These are phyloP conservation scores for Sporothrix protearum DNA, from an alignment of 2,329 filamentous ascomycete genomes.

Conservation along the genomic window DNA sequence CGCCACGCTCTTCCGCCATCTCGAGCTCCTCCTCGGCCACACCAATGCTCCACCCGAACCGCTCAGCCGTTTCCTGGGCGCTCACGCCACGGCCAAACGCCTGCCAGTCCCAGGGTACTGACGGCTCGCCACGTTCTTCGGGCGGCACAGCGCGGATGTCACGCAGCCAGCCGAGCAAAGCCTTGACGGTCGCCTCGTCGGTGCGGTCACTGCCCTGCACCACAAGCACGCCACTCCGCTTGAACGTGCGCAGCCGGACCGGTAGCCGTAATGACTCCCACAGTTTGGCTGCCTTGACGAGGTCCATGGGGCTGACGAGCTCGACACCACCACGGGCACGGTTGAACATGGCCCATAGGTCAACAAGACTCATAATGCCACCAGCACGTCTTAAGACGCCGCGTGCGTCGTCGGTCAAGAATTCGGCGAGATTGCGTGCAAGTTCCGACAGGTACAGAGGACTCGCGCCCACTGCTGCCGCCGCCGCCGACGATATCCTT, in stretches of 20 bases:
- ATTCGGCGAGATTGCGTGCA: slow-evolving; percentile 80
- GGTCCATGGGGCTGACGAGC: slow-evolving; percentile 85
- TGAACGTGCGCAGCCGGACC: slow-evolving; percentile 81
- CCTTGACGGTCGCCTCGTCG: slow-evolving; percentile 81
- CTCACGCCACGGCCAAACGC: slow-evolving; percentile 81
- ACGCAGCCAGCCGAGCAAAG: slow-evolving; percentile 72
- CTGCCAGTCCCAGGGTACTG: slow-evolving; percentile 71
- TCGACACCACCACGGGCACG: slow-evolving; percentile 89
- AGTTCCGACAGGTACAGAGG: slow-evolving; percentile 86
- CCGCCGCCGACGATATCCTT: slow-evolving; percentile 80
- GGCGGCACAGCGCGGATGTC: slow-evolving; percentile 66
- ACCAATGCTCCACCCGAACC: slow-evolving; percentile 95
- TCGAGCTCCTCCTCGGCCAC: slow-evolving; percentile 93
- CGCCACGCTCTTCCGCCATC: slow-evolving; percentile 91
- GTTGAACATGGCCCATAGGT: slow-evolving; percentile 94
- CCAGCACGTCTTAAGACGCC: slow-evolving; percentile 75
- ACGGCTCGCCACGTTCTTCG: slow-evolving; percentile 29
- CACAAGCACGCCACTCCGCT: slow-evolving; percentile 80
- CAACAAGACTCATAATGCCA: slow-evolving; percentile 84
- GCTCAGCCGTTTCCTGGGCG: slow-evolving; percentile 80
- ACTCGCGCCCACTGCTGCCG: slow-evolving; percentile 59
- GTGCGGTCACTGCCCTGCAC: slow-evolving; percentile 85
- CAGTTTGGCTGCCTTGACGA: slow-evolving; percentile 80
- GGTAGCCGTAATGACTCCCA: slow-evolving; percentile 88
- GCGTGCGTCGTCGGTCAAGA: slow-evolving; percentile 77